These are phyloP conservation scores for Pythium angustatum DNA, from an alignment of 352 stramenopile genomes.

Conservation along the genomic window DNA sequence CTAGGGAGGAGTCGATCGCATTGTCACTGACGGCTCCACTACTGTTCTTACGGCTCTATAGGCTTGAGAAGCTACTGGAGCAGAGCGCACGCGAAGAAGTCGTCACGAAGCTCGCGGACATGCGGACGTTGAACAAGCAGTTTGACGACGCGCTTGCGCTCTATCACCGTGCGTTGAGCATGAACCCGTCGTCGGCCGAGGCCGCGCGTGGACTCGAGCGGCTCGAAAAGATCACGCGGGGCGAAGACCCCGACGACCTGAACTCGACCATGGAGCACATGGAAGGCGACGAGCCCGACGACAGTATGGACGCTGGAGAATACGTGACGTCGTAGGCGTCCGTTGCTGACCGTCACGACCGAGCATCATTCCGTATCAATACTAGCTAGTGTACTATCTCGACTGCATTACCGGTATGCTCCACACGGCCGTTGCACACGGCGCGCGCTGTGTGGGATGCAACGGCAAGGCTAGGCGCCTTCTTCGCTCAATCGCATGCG, in stretches of 20 bases:
- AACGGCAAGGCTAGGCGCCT: too few relatives aligned
- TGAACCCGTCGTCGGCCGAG: constrained; percentile 56
- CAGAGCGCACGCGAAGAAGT: constrained; percentile 68
- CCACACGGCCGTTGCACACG: too few relatives aligned
- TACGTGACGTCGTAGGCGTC: constrained; percentile 33
- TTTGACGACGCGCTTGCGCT: constrained; percentile 64
- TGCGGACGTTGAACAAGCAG: constrained; percentile 73
- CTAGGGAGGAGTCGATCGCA: too few relatives aligned
- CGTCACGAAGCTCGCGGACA: constrained; percentile 72
- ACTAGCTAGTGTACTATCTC: too few relatives aligned
- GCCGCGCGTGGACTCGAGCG: constrained; percentile 61
- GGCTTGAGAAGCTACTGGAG: too few relatives aligned
- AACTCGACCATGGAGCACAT: constrained; percentile 66
- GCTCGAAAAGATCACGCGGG: constrained; percentile 80
- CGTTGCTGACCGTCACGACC: too few relatives aligned
- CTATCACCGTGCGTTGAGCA: constrained; percentile 64
- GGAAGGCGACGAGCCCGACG: constrained; percentile 53
- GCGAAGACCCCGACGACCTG: constrained; percentile 70
- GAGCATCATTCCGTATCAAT: too few relatives aligned
- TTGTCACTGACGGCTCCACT: too few relatives aligned
- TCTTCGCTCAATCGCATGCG: too few relatives aligned
- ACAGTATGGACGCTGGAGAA: constrained; percentile 55
- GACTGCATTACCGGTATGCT: too few relatives aligned
- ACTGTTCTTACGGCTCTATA: too few relatives aligned
- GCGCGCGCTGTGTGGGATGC: too few relatives aligned